A percentile compares a stretch with the other conserved stretches of the same genome.
Evolutionary conservation across 257 asterid genomes (phyloP).

Genomic region (Rauvolfia tetraphylla): DNA sequence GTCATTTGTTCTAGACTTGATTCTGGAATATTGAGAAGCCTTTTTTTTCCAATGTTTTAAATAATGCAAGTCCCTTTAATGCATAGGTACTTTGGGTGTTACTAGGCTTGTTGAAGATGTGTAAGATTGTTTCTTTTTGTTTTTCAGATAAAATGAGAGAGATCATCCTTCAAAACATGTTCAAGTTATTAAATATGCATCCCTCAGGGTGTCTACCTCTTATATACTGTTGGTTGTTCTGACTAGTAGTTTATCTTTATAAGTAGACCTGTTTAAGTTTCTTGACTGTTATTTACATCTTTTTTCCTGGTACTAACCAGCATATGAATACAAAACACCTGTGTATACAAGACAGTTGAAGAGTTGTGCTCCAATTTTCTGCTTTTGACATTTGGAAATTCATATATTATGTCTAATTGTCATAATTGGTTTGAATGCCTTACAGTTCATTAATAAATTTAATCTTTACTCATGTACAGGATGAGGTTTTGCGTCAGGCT

Average conservation of each 20-base stretch:
- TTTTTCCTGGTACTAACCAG: too few species aligned
- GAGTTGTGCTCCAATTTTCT: background rate
- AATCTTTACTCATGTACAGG: slow-evolving; percentile 31
- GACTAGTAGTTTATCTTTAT: background rate
- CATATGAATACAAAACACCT: too few species aligned
- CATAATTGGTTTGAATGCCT: background rate
- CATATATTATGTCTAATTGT: background rate
- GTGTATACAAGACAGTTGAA: background rate
- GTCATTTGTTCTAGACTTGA: background rate
- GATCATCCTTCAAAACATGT: background rate
- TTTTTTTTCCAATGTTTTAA: background rate
- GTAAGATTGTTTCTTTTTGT: background rate
- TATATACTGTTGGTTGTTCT: background rate
- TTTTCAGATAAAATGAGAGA: background rate
- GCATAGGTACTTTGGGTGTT: background rate
- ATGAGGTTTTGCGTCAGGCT: slow-evolving; percentile 74
- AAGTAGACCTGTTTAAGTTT: background rate
- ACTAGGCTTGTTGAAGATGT: background rate
- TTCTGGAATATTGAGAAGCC: background rate
- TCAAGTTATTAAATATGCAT: background rate
- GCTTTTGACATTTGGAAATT: background rate
- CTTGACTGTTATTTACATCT: too few species aligned
- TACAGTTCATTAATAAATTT: slow-evolving; percentile 10
- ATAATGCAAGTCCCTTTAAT: background rate
- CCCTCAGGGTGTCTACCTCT: background rate